Base-by-base conservation (phyloP, 257 asterid genomes). In the Solanum neorickii region DNA sequence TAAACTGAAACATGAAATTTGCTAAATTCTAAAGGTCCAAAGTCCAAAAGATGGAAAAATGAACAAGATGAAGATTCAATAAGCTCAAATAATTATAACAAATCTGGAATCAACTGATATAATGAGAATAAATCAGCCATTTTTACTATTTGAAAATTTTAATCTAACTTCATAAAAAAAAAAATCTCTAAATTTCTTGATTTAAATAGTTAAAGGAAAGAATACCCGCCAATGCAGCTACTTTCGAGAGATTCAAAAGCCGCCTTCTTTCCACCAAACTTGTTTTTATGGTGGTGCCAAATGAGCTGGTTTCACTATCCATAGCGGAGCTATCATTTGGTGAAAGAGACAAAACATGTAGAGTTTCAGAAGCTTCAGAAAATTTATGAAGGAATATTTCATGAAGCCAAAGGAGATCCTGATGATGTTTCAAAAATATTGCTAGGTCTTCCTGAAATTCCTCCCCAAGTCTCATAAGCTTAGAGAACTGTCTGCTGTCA, bases 371-470 rank as follows among this genome's bases (percentile, higher is more conserved):
- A 83, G 98, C 99, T n/a, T 93, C 91, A 82, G 93, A 90, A 93
- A 94, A 96, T 82, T 95, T 96, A 93, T 90, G 95, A 89, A 96
- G 98, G 86, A 92, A 92, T 90, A 96, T 83, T 91, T 96, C 98
- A 86, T 96, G 98, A 92, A 95, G 99, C 99, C 98, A 96, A 85
- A 91, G 95, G 84, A 94, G 95, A 87, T 95, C 95, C 31, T 93
- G 94, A 89, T 94, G 94, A 84, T 90, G 94, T 92, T 91, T 93
- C 89, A 95, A 92, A 91, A 94, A 96, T 37, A 89, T 90, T 88
- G 95, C 89, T 37, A 96, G 92, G 87, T 93, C 98, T 72, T 94
- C 98, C 85, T 90, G 95, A 90, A 96, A 96, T 92, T 96, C 98
- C 89, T 96, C 98, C 33, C 99, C 98, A 86, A 94, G 93, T 91